Conservation (phyloP, 495 filamentous ascomycete genomes). For the Cudoniella acicularis region DNA sequence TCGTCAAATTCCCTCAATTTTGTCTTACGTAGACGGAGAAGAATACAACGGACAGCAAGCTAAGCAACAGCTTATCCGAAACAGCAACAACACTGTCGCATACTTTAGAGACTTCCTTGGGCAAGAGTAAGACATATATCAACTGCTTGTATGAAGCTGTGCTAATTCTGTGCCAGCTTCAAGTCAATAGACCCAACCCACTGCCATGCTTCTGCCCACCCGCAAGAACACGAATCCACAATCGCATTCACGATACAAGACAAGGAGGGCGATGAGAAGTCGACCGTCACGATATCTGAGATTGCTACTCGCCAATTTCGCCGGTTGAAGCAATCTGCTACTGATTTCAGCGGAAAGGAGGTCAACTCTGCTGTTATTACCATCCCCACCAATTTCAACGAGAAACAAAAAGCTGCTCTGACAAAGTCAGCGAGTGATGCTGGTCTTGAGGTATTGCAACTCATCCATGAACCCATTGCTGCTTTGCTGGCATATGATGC, state of each 20-base stretch:
- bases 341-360: constrained; percentile 86
- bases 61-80: constrained; percentile 86
- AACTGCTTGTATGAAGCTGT: background rate
- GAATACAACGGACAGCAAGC: constrained; percentile 96
- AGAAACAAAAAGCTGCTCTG: constrained; percentile 79
- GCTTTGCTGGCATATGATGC: constrained; percentile 91
- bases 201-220: constrained; percentile 90
- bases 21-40: constrained; percentile 92
- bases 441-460: constrained; percentile 83
- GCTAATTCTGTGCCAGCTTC: constrained; percentile 49
- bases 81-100: constrained; percentile 86
- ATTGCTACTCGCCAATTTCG: constrained; percentile 83
- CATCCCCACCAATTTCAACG: constrained; percentile 87
- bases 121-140: constrained; percentile 64
- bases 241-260: constrained; percentile 84
- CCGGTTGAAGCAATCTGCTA: constrained; percentile 76
- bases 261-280: constrained; percentile 62
- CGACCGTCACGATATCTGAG: constrained; percentile 75
- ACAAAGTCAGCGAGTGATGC: constrained; percentile 73
- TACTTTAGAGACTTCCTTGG: constrained; percentile 96
- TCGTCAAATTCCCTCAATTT: constrained; percentile 90
- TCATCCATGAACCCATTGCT: constrained; percentile 90
- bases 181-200: constrained; percentile 94
- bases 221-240: constrained; percentile 65
- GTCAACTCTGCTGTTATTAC: constrained; percentile 92